Evolutionary conservation across 768 basidiomycete species (phyloP), one percentile per base, ranked within the genome.

Genomic region (Russula vinacea): DNA sequence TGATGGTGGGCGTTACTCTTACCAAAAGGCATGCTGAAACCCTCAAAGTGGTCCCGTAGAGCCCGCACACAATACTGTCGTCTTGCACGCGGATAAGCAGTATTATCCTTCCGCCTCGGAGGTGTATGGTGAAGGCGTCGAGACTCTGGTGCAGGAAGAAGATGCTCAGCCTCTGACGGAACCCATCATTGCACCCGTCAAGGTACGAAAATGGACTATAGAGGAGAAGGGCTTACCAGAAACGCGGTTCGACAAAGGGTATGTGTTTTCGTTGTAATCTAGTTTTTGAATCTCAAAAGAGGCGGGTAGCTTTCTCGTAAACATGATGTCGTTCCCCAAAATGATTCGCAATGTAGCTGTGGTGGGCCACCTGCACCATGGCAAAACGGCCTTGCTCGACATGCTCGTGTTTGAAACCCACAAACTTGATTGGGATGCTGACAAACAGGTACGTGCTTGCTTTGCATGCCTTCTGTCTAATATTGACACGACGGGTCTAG

Each of bases 401-500:
- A 98, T 98, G 93, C 83, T 99, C 63, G 87, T 95, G 8, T 90
- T 92, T 69, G 94, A 98, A 77, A 99, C 97, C 0, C 97, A 99
- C 76, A 93, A 94, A 75, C 78, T 99, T 62, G 81, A 86, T 8
- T 97, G 95, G 91, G 92, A 98, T 71, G 86, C 92, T 17, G 96
- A 98, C 76, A 81, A 84, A 70, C 87, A 88, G 70, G 94, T 26
- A 45, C 24, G 59, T 22, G 52, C 22, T 17, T 3, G 2, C n/a
- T 24, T 19, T 47, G 13, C 45, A 22, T 14, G 8, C 13, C 16
- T 26, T 17, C 19, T 40, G 37, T 59, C 50, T 56, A 65, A 62
- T 47, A 67, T 58, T 71, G 39, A 59, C 58, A 6, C 14, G 47
- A 37, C 56, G 44, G 33, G 22, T 51, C 29, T 70, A 98, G 96